Base-by-base conservation (phyloP, 805 yeast genomes). In the Candida xiaguanensis region DNA sequence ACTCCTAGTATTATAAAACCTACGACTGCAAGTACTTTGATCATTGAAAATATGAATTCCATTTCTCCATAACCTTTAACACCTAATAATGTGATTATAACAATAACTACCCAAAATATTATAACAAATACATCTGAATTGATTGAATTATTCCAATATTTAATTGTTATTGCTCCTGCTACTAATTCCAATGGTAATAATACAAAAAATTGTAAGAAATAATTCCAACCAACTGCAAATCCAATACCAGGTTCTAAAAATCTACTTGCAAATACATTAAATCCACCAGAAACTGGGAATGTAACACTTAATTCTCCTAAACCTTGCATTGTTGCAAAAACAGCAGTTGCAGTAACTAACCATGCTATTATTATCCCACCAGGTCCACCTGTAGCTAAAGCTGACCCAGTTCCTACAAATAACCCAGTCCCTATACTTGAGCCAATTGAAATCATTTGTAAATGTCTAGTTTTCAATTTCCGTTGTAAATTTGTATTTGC, bases 351-450 rank as follows among this genome's bases (percentile, higher is more conserved):
- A 19, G 76, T 68, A 27, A 78, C 51, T n/a, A 58, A 45, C 69
- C 78, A 79, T 28, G 75, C 80, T 36, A 80, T 77, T 36, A 80
- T 64, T 20, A 80, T 55, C 28, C 80, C 77, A 3, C 78, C 82
- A 5, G 84, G 82, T 32, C 86, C 86, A 47, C 84, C 85, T 13
- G 74, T 67, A 30, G 55, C 57, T 43, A 81, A 61, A 2, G 83
- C 76, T 36, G 70, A 57, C 39, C 84, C 86, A 2, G 85, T 74
- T 44, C 84, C 84, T 35, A 81, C 75, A 43, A 80, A 78, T 40
- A 81, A 60, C 53, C 88, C 86, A 2, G 85, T 79, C 43, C 86
- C 86, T 27, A 81, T 75, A 30, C 81, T 72, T 33, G 84, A 80
- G 28, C 85, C 85, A 32, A 82, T 76, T 25, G 86, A 79, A 44